Evolutionary conservation across 2,329 filamentous ascomycete species (phyloP).

Genomic region (Alternaria postmessia): DNA sequence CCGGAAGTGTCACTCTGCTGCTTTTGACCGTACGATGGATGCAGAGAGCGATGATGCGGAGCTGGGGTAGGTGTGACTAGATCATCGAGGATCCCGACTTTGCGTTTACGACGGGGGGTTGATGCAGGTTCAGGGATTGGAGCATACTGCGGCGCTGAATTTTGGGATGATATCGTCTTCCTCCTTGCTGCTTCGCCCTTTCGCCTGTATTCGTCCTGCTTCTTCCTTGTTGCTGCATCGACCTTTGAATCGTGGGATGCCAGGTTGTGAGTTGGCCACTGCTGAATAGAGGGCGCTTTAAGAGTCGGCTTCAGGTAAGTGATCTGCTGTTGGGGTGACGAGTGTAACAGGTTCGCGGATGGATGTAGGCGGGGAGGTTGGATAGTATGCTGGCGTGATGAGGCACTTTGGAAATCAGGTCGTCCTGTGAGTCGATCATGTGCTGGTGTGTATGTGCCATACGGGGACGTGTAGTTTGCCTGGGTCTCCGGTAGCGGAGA

Average conservation of each 20-base stretch:
- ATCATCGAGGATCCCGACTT: background rate
- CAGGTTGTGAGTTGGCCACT: constrained; percentile 24
- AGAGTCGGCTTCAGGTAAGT: background rate
- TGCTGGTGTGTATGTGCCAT: background rate
- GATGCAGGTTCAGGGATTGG: background rate
- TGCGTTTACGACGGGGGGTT: constrained; percentile 3
- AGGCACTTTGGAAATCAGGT: background rate
- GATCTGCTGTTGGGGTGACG: background rate
- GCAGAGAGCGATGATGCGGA: background rate
- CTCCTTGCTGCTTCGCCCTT: constrained; percentile 3
- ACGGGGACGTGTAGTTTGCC: background rate
- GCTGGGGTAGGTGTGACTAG: background rate
- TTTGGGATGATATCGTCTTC: background rate
- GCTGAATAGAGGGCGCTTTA: constrained; percentile 15
- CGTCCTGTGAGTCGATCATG: background rate
- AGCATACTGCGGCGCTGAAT: background rate
- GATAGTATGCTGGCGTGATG: background rate
- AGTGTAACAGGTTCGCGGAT: background rate
- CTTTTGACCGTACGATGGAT: background rate
- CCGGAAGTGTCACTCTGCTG: background rate
- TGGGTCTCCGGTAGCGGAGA: background rate
- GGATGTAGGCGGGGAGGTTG: background rate
- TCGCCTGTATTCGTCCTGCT: constrained; percentile 11
- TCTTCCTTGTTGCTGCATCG: constrained; percentile 5
- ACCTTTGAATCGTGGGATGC: constrained; percentile 6